Percentiles rank a stretch among this genome's conserved stretches.
phyloP scores from a whole-genome alignment of 2,329 filamentous ascomycete species.

The Ascosphaera apis region DNA sequence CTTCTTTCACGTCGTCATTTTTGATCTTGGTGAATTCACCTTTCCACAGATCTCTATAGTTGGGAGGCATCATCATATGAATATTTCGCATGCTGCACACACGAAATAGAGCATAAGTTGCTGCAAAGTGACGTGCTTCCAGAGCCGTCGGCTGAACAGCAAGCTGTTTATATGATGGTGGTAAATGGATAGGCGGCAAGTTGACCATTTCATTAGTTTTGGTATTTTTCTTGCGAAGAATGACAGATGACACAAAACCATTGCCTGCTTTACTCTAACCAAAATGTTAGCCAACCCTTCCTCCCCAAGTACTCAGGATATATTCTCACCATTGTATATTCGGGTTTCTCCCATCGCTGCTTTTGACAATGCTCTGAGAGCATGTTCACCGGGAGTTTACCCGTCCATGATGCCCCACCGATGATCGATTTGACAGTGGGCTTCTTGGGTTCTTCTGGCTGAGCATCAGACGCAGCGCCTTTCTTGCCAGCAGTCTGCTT shows the following conservation, averaged over 20 bases:
- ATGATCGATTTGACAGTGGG: constrained; percentile 53
- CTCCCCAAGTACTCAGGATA: background rate
- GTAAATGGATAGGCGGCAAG: constrained; percentile 64
- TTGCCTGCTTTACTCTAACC: constrained; percentile 40
- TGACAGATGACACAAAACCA: constrained; percentile 60
- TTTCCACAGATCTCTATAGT: constrained; percentile 79
- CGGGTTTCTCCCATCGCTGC: constrained; percentile 83
- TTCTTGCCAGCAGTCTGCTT: constrained; percentile 6
- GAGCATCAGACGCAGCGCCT: constrained; percentile 13
- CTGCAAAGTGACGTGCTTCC: constrained; percentile 82
- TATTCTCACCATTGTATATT: constrained; percentile 52
- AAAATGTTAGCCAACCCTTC: constrained; percentile 1
- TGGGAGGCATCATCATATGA: constrained; percentile 79
- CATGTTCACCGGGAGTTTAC: constrained; percentile 83
- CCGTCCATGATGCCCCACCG: constrained; percentile 88
- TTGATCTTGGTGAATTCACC: constrained; percentile 65
- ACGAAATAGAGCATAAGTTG: constrained; percentile 73
- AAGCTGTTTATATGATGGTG: constrained; percentile 50
- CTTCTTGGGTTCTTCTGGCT: constrained; percentile 28
- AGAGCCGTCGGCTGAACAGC: constrained; percentile 56
- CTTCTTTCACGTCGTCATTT: constrained; percentile 53
- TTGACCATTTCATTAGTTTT: constrained; percentile 61
- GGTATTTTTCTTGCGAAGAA: constrained; percentile 45
- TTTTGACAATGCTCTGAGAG: constrained; percentile 89
- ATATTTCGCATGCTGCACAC: constrained; percentile 92